Conservation (phyloP, 2,329 filamentous ascomycete species). For the Coniochaeta ligniaria region DNA sequence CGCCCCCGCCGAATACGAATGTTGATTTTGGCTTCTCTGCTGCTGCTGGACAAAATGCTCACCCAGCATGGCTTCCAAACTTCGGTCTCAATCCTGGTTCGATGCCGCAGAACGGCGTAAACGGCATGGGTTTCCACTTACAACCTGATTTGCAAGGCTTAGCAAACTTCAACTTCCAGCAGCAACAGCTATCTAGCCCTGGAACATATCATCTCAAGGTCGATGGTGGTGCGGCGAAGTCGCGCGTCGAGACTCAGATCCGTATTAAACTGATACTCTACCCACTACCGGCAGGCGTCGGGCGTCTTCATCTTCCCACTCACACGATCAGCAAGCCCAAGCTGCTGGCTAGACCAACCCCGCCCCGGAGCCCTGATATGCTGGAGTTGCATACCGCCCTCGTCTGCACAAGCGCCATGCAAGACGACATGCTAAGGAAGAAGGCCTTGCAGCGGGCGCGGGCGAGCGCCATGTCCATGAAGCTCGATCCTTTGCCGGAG, state of each 20-base stretch:
- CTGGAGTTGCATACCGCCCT: slow-evolving; percentile 74
- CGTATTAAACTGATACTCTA: slow-evolving; percentile 75
- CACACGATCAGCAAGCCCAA: slow-evolving; percentile 95
- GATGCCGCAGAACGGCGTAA: not conserved
- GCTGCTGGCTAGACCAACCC: slow-evolving; percentile 66
- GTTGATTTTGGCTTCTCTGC: slow-evolving; percentile 24
- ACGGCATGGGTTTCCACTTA: slow-evolving; percentile 13
- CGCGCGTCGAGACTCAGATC: slow-evolving; percentile 93
- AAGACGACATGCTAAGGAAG: slow-evolving; percentile 56
- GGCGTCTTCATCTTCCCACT: slow-evolving; percentile 76
- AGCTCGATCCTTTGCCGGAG: slow-evolving; percentile 19
- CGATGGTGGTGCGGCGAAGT: slow-evolving; percentile 68
- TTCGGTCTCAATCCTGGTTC: not conserved
- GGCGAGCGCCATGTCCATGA: slow-evolving; percentile 29
- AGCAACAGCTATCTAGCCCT: not conserved
- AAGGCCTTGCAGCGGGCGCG: slow-evolving; percentile 59
- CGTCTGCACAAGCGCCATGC: slow-evolving; percentile 90
- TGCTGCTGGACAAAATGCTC: not conserved
- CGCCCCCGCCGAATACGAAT: slow-evolving; percentile 36
- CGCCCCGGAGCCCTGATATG: slow-evolving; percentile 62
- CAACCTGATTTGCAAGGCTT: slow-evolving; percentile 21
- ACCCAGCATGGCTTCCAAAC: not conserved
- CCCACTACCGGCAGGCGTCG: slow-evolving; percentile 66
- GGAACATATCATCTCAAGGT: slow-evolving; percentile 40
- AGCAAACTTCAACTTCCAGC: not conserved